Conservation (phyloP, 805 yeast species). For the Wickerhamiella alocasiicola region DNA sequence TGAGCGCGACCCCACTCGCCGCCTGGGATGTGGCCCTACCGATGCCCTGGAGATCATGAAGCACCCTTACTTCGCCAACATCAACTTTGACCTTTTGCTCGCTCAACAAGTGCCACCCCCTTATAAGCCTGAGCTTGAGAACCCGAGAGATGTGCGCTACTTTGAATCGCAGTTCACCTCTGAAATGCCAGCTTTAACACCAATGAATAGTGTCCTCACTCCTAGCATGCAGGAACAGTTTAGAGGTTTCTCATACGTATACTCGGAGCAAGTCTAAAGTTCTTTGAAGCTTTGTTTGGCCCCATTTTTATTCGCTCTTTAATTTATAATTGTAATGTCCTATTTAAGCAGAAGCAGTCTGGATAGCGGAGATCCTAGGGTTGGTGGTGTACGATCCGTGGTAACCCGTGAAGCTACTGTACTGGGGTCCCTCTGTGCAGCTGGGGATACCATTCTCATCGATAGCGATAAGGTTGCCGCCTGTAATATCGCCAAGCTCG, state of each 20-base stretch:
- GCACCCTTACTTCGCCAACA: constrained; percentile 84
- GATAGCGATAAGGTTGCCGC: background rate
- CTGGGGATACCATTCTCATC: background rate
- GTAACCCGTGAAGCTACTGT: background rate
- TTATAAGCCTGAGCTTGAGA: constrained; percentile 71
- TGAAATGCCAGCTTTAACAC: constrained; percentile 89
- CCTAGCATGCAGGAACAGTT: constrained; percentile 89
- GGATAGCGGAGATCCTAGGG: no score
- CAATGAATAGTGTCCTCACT: constrained; percentile 77
- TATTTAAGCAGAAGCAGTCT: no score
- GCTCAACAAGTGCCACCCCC: constrained; percentile 70
- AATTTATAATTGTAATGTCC: no score
- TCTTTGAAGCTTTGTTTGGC: background rate
- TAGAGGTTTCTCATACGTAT: constrained; percentile 79
- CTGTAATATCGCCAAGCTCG: constrained; percentile 2
- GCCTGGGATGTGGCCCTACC: constrained; percentile 76
- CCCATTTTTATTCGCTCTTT: background rate
- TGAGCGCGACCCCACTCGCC: constrained; percentile 72
- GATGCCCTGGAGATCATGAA: constrained; percentile 93
- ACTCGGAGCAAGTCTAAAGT: constrained; percentile 22
- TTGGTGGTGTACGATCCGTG: background rate
- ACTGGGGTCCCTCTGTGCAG: background rate
- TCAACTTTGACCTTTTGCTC: constrained; percentile 78
- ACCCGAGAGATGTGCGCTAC: constrained; percentile 83
- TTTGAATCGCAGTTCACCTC: constrained; percentile 92